A percentile compares a stretch with the other conserved stretches of the same genome.
Conservation (phyloP, 192 early-diverging fungal species). For the Helicostylum pulchrum region DNA sequence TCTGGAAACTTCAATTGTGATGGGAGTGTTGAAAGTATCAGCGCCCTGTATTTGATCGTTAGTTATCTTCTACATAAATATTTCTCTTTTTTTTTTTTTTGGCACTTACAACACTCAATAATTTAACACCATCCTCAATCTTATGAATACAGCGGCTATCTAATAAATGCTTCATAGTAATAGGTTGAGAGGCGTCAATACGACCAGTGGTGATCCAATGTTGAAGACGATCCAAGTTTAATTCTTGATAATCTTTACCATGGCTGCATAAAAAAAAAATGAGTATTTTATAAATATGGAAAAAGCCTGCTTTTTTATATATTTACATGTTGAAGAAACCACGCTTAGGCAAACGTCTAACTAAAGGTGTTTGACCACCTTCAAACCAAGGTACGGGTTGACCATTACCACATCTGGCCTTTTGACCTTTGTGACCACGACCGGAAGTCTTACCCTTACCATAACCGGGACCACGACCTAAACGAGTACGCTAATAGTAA, state of each 20-base stretch:
- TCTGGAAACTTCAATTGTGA: conserved; percentile 84
- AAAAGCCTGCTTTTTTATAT: no score
- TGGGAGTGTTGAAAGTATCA: conserved; percentile 66
- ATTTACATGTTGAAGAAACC: conserved; percentile 72
- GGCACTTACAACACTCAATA: conserved; percentile 61
- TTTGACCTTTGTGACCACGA: conserved; percentile 89
- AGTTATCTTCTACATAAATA: no score
- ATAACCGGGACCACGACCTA: conserved; percentile 83
- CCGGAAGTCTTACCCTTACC: conserved; percentile 90
- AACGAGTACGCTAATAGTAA: conserved; percentile 46
- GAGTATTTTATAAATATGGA: conserved; percentile 1
- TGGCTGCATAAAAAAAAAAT: conserved; percentile 38
- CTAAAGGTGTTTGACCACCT: conserved; percentile 89
- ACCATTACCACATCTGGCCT: conserved; percentile 72
- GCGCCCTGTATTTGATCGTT: conserved; percentile 59
- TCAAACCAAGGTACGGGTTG: conserved; percentile 83
- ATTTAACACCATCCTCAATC: conserved; percentile 82
- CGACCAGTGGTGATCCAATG: conserved; percentile 86
- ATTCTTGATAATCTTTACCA: conserved; percentile 61
- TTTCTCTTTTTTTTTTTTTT: no score
- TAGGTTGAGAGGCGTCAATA: conserved; percentile 72
- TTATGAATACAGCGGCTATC: conserved; percentile 66
- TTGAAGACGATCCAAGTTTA: conserved; percentile 88
- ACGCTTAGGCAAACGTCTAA: conserved; percentile 79
- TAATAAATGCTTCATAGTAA: conserved; percentile 78